Base-by-base conservation (phyloP, 2,329 filamentous ascomycete genomes). In the Celoporthe dispersa region DNA sequence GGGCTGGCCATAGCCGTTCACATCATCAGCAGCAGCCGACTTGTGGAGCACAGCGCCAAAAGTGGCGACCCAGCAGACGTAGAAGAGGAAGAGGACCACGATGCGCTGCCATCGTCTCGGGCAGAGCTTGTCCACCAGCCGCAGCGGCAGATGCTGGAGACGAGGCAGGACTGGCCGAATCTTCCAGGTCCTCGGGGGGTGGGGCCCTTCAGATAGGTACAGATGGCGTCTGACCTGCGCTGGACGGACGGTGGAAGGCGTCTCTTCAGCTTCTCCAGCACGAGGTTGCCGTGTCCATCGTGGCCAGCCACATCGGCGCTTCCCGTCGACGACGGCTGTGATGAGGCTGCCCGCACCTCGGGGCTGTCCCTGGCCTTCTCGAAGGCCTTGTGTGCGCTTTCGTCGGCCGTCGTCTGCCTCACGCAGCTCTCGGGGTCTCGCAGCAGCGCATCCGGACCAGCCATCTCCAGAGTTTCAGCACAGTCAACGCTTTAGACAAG, bases 1-100 rank as follows among this genome's bases (percentile, higher is more conserved):
- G 19, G 70, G 70, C 22, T 66, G 28, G 25, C 70, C 70, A 22
- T 71, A 68, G 2, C 70, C 70, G 28, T 63, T 66, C 19, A 71
- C 41, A 25, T 65, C 67, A 22, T 67, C 70, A 39, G 62, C 70
- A 3, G 66, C 63, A 0, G 70, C 59, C 8, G 70, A 71, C 39
- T 71, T 35, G 53, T 64, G 70, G 41, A 71, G 53, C 22, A 71
- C 63, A 2, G 70, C 70, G 5, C 37, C 70, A 31, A 71, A 71
- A 1, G 70, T 71, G 11, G 64, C 67, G 22, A 71, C 62, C 70
- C 70, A 71, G 39, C 70, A 71, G 64, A 71, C 28, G 31, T 69
- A 71, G 55, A 71, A 71, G n/a, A 71, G 28, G 16, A 69, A 12
- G 28, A 71, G 67, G 4, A 37, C 67, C 8, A 65, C 1, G 4